These are phyloP conservation scores for Elsinoe perseae DNA, from an alignment of 2,329 filamentous ascomycete species.

Conservation along the genomic window DNA sequence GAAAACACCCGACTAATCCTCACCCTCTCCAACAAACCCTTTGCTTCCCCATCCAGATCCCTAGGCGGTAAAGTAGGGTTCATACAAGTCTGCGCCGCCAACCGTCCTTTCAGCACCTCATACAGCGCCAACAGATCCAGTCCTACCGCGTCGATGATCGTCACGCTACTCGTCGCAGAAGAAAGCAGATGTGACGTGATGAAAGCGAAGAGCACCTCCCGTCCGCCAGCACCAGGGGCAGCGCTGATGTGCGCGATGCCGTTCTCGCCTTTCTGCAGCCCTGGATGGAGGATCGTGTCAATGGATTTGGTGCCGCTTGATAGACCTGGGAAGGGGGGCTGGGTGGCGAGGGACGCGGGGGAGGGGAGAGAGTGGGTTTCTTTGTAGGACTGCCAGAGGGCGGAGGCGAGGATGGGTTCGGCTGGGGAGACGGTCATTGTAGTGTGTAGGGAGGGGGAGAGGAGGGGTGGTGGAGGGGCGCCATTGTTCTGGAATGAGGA, in stretches of 20 bases:
- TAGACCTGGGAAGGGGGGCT: constrained; percentile 17
- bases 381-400: constrained; percentile 9
- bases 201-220: constrained; percentile 27
- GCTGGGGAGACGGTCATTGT: constrained; percentile 14
- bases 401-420: constrained; percentile 22
- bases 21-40: constrained; percentile 36
- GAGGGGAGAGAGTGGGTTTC: neutral
- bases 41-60: constrained; percentile 16
- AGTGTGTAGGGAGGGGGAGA: too few relatives aligned
- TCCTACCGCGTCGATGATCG: constrained; percentile 41
- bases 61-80: constrained; percentile 15
- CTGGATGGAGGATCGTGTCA: constrained; percentile 33
- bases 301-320: constrained; percentile 26
- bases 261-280: constrained; percentile 30
- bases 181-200: constrained; percentile 35
- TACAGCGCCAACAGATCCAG: constrained; percentile 39
- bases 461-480: too few relatives aligned
- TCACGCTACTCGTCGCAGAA: constrained; percentile 27
- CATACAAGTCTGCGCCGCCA: neutral
- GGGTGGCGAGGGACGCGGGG: constrained; percentile 9
- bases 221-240: constrained; percentile 23
- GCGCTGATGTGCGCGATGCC: constrained; percentile 32
- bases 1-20: constrained; percentile 47
- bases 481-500: too few relatives aligned
- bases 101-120: constrained; percentile 15